Conservation (phyloP, 2,329 filamentous ascomycete species). For the Neofusicoccum parvum region DNA sequence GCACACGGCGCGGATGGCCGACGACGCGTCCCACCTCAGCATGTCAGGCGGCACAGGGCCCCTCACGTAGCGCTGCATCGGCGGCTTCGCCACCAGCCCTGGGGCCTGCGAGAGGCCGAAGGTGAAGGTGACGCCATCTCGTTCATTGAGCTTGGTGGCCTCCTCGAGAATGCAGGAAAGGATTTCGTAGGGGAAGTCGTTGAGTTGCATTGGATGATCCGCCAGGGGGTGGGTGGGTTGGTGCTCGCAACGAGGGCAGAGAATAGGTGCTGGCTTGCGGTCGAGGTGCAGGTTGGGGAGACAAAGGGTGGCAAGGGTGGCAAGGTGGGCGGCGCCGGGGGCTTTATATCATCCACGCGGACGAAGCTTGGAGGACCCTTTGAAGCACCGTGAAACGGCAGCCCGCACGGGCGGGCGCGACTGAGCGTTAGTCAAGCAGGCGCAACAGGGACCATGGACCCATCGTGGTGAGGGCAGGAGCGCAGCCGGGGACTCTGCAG, state of each 20-base stretch:
- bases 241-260: neutral
- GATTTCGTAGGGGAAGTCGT: constrained; percentile 55
- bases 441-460: constrained; percentile 5
- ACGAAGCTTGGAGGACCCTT: constrained; percentile 10
- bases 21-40: constrained; percentile 54
- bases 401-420: neutral
- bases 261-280: neutral
- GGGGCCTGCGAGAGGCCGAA: constrained; percentile 56
- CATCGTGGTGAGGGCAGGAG: neutral
- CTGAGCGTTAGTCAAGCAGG: constrained; percentile 8
- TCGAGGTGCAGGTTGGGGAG: neutral
- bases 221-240: neutral
- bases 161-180: constrained; percentile 54
- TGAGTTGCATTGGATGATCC: constrained; percentile 46
- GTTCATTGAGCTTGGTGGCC: constrained; percentile 50
- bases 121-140: constrained; percentile 52
- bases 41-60: constrained; percentile 55
- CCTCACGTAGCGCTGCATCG: constrained; percentile 53
- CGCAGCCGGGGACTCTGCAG: neutral
- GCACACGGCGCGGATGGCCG: constrained; percentile 53
- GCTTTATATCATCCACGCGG: constrained; percentile 19
- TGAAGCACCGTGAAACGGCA: constrained; percentile 7
- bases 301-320: constrained; percentile 19
- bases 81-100: constrained; percentile 47
- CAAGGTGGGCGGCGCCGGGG: constrained; percentile 8